A percentile compares a stretch with the other conserved stretches of the same genome.
These are phyloP conservation scores for Prunus davidiana DNA, from an alignment of 306 rosid genomes.

Conservation along the genomic window DNA sequence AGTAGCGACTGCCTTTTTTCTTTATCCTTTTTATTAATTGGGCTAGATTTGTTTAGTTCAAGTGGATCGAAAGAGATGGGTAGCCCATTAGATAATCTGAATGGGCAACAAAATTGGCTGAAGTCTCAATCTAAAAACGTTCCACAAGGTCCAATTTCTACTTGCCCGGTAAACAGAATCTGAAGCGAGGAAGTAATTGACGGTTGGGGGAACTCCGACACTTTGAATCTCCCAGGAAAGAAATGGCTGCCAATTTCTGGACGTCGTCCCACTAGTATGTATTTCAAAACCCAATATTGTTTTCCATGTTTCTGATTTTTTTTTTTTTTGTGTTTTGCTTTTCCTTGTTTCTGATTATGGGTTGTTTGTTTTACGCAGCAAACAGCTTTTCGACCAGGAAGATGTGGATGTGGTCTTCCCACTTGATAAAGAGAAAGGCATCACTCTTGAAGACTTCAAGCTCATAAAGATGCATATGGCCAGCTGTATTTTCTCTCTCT, in stretches of 20 bases:
- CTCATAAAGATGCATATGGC: constrained; percentile 94
- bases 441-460: constrained; percentile 90
- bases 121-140: not conserved
- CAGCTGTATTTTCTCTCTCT: constrained; percentile 46
- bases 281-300: not conserved
- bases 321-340: not conserved
- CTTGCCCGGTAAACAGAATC: not conserved
- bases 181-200: constrained; percentile 10
- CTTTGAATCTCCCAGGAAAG: constrained; percentile 24
- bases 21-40: not conserved
- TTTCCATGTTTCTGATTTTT: not conserved
- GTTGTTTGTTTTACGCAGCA: constrained; percentile 41
- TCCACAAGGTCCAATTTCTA: not conserved
- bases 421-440: constrained; percentile 75
- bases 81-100: not conserved
- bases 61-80: not conserved
- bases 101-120: not conserved
- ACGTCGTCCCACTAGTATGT: constrained; percentile 82
- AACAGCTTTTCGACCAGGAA: constrained; percentile 79
- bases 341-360: not conserved
- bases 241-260: constrained; percentile 95
- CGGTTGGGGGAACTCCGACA: not conserved
- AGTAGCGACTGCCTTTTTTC: too few relatives aligned
- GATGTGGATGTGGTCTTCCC: constrained; percentile 80
- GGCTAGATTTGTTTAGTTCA: not conserved